Conservation (phyloP, 2,329 filamentous ascomycete genomes). For the Aspergillus awamori region DNA sequence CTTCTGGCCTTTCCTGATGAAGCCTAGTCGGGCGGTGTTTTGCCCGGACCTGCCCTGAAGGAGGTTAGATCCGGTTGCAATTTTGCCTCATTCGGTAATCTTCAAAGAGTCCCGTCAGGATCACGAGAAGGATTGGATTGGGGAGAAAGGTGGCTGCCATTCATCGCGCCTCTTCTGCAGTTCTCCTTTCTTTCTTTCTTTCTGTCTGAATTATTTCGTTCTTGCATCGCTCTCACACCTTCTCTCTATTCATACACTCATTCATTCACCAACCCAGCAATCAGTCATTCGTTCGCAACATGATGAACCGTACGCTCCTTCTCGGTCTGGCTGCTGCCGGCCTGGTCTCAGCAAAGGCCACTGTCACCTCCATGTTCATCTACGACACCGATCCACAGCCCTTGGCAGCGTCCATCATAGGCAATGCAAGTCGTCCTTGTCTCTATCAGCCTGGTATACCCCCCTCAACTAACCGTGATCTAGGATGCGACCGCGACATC, state of each 20-base stretch:
- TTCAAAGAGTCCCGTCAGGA: not conserved
- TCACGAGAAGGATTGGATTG: not conserved
- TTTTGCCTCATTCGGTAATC: no score
- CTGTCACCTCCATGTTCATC: constrained; percentile 31
- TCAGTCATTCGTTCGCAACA: not conserved
- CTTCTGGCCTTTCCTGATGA: no score
- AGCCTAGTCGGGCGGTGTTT: no score
- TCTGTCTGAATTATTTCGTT: not conserved
- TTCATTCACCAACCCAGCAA: not conserved
- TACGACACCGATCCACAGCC: constrained; percentile 26
- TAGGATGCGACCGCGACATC: constrained; percentile 31
- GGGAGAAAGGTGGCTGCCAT: no score
- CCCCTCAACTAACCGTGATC: not conserved
- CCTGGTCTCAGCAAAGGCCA: constrained; percentile 23
- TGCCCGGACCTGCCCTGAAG: no score
- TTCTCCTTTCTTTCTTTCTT: not conserved
- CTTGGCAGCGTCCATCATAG: constrained; percentile 30
- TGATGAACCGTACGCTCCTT: constrained; percentile 22
- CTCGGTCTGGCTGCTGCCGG: constrained; percentile 22
- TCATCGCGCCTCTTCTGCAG: not conserved
- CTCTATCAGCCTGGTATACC: not conserved
- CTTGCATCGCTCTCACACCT: not conserved
- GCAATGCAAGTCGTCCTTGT: constrained; percentile 21
- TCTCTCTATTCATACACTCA: not conserved
- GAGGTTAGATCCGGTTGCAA: no score